Evolutionary conservation across 1,139 yeast genomes (phyloP).

Genomic region (Magnusiomyces magnusii): DNA sequence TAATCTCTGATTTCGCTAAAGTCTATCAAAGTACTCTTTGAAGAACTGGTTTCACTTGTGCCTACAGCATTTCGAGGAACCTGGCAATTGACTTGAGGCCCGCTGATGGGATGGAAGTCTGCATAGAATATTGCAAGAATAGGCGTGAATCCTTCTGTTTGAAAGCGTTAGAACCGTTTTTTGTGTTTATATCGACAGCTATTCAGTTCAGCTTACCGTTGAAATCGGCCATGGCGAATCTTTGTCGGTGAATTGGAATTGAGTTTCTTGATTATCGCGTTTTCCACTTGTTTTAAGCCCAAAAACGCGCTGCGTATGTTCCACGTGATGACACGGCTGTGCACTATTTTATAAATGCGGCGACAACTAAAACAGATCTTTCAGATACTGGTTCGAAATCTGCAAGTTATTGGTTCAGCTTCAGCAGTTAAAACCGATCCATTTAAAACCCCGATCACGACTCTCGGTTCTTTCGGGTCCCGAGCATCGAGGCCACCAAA

Average conservation of each 20-base stretch:
- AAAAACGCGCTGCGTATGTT: no score
- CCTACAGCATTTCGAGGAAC: constrained; percentile 65
- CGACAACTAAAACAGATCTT: no score
- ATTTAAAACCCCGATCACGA: background rate
- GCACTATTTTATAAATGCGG: no score
- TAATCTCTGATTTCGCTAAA: constrained; percentile 85
- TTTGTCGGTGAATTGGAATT: background rate
- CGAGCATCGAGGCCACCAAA: background rate
- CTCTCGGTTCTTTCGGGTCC: background rate
- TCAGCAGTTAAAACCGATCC: background rate
- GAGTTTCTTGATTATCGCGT: no score
- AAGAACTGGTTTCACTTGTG: constrained; percentile 31
- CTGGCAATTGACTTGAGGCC: constrained; percentile 88
- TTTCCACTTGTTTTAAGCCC: no score
- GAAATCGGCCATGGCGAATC: constrained; percentile 8
- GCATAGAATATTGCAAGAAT: constrained; percentile 84
- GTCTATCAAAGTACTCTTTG: constrained; percentile 47
- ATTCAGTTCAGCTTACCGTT: constrained; percentile 5
- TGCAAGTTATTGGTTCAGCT: no score
- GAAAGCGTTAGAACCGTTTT: constrained; percentile 1
- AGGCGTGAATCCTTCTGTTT: constrained; percentile 59
- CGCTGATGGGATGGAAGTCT: constrained; percentile 91
- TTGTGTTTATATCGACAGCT: constrained; percentile 5
- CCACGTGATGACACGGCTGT: no score
- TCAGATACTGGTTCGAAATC: no score